Base-by-base conservation (phyloP, 805 yeast species). In the Sugiyamaella smithiae region DNA sequence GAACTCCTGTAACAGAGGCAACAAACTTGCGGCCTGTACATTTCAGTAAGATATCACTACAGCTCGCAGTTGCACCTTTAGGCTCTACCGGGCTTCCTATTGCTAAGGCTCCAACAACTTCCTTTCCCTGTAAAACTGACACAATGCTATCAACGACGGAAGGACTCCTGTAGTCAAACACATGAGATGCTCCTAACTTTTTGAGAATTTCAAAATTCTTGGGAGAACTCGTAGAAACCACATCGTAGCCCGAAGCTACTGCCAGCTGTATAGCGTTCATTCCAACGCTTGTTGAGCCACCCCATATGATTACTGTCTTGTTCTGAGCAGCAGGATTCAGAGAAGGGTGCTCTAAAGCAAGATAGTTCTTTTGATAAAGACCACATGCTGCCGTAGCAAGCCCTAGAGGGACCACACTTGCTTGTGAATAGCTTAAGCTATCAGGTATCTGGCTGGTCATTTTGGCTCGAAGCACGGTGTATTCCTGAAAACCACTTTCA, bases 241-340 rank as follows among this genome's bases (percentile, higher is more conserved):
- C 73, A 37, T 70, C 71, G 56, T 61, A 71, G 17, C 76, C 78
- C 20, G 76, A 50, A 29, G 69, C 59, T 56, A 76, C 76, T n/a
- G 84, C 83, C 38, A 81, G 55, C 69, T 85, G 89, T 45, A 81
- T 72, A 6, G 81, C 78, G 22, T 68, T 43, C 43, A 67, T 69
- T 20, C 88, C 88, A 12, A 82, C 73, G 22, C 82, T 74, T 19
- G 85, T 73, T 17, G 86, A 78, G 54, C 84, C 89, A 5, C 65
- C 64, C 46, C 59, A 62, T 11, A 62, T 46, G 1, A 62, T 49
- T 5, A 58, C 53, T 38, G 40, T 45, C 43, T 64, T 49, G 9
- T 32, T 40, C 35, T 50, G 46, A 49, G 45, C 50, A 4, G 25
- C 25, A 6, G 5, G 85, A 82, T 41, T 67, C 11, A 19, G 22